These are phyloP conservation scores for Umbelopsis vinacea DNA, from an alignment of 192 early-diverging fungal genomes.

Conservation along the genomic window DNA sequence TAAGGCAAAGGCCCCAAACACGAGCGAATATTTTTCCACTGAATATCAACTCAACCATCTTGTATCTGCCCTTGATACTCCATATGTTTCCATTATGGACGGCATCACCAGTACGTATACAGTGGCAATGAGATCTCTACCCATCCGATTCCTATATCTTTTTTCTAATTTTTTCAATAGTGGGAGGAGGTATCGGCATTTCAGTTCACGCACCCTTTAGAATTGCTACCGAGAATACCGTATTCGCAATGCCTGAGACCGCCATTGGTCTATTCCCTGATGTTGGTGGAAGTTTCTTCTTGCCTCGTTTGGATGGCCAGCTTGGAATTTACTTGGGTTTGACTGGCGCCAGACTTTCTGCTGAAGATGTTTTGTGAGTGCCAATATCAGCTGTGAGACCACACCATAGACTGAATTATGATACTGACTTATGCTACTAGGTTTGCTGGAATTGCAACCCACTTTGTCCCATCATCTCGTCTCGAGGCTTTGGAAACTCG, in stretches of 20 bases:
- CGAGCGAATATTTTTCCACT: slow-evolving; percentile 81
- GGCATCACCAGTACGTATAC: slow-evolving; percentile 75
- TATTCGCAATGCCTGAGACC: slow-evolving; percentile 99
- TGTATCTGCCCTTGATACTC: slow-evolving; percentile 87
- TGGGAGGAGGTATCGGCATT: slow-evolving; percentile 97
- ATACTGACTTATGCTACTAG: slow-evolving; percentile 33
- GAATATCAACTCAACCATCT: slow-evolving; percentile 94
- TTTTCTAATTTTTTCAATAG: slow-evolving; percentile 43
- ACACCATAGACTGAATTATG: not conserved
- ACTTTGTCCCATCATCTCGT: slow-evolving; percentile 90
- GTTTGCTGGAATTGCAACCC: slow-evolving; percentile 92
- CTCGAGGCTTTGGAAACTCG: slow-evolving; percentile 78
- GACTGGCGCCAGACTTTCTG: slow-evolving; percentile 79
- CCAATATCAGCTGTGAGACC: not conserved
- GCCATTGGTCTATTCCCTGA: slow-evolving; percentile 96
- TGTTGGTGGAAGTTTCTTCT: slow-evolving; percentile 94
- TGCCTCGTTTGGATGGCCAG: slow-evolving; percentile 93
- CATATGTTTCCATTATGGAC: slow-evolving; percentile 87
- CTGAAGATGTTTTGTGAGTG: slow-evolving; percentile 79
- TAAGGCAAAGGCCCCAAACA: slow-evolving; percentile 53
- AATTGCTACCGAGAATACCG: slow-evolving; percentile 92
- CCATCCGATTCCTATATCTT: not conserved
- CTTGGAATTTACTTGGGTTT: slow-evolving; percentile 90
- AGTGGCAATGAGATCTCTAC: not conserved
- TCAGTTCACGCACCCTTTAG: slow-evolving; percentile 94